These are phyloP conservation scores for Puccinia triticina DNA, from an alignment of 1,284 basidiomycete species.

Conservation along the genomic window DNA sequence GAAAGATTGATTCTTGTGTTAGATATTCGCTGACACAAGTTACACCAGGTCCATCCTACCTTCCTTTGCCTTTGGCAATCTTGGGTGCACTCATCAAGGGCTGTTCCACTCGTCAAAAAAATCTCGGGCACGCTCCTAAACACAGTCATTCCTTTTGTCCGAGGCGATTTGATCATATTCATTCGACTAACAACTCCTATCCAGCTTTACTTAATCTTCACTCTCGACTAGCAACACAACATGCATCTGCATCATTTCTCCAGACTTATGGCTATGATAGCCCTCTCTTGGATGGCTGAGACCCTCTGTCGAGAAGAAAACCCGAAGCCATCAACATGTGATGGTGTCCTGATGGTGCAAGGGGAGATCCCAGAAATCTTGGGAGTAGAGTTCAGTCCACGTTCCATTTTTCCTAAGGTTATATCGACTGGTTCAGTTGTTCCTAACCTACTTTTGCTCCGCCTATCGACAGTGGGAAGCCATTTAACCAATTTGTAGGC, in stretches of 20 bases:
- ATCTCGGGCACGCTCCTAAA: neutral
- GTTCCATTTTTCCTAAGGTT: neutral
- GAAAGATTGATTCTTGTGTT: too few relatives aligned
- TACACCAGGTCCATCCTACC: too few relatives aligned
- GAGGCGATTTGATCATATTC: neutral
- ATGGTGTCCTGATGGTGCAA: conserved; percentile 30
- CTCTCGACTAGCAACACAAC: neutral
- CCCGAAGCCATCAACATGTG: conserved; percentile 31
- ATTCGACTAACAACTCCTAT: neutral
- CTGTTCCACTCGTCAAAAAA: too few relatives aligned
- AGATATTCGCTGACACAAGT: too few relatives aligned
- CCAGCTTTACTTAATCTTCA: neutral
- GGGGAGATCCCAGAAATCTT: conserved; percentile 35
- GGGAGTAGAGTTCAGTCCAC: conserved; percentile 26
- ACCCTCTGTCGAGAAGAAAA: neutral
- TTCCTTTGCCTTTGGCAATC: too few relatives aligned
- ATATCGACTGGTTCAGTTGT: neutral
- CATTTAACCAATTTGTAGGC: conserved; percentile 30
- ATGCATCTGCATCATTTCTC: neutral
- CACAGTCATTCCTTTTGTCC: neutral
- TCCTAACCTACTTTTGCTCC: neutral
- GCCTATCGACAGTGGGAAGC: neutral
- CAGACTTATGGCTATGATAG: neutral
- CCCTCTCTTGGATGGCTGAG: neutral
- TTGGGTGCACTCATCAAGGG: too few relatives aligned